Evolutionary conservation across 2,329 filamentous ascomycete genomes (phyloP), one percentile per base, ranked within the genome.

Genomic region (Zasmidium citrigriseum): DNA sequence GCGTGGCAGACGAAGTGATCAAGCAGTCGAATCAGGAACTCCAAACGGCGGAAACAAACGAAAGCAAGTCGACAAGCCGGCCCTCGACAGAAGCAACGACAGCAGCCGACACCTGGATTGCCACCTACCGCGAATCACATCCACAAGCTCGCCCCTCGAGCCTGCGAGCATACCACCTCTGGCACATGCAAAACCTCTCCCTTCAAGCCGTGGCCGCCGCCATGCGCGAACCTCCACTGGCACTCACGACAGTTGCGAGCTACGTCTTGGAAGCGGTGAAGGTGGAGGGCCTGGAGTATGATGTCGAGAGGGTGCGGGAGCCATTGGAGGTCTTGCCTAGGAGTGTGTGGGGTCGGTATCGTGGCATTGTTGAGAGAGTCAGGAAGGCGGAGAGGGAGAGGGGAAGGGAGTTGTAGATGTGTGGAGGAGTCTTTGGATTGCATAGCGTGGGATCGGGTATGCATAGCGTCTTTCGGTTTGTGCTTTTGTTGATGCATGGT

Each of bases 181-280:
- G 88, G 88, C 77, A 86, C 55, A 80, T 85, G 57, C 70, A 79
- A 7, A 74, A 77, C 12, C 74, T 89, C 18, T 63, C 70, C 0
- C 76, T 86, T 0, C 67, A 73, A 0, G 73, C 76, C 1, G 76
- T 89, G 16, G 85, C 85, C 1, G 72, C 68, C 2, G 61, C 89
- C 1, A 73, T 89, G n/a, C 79, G 86, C 1, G 75, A 84, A 10
- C 86, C 86, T 14, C 86, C 88, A 1, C 70, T 90, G 2, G 77
- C 82, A 61, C 76, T 72, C 0, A 72, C 66, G 14, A 89, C 86
- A 0, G 84, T 89, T 1, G 76, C 79, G 1, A 72, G 67, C 0
- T 89, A 89, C 64, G 83, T 91, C 9, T 70, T 88, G 1, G 76
- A 82, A 9, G 81, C 82, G 0, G 73, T 90, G 22, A 72, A 75